phyloP scores from a whole-genome alignment of 768 basidiomycete genomes.

The Albatrellus ellisii region DNA sequence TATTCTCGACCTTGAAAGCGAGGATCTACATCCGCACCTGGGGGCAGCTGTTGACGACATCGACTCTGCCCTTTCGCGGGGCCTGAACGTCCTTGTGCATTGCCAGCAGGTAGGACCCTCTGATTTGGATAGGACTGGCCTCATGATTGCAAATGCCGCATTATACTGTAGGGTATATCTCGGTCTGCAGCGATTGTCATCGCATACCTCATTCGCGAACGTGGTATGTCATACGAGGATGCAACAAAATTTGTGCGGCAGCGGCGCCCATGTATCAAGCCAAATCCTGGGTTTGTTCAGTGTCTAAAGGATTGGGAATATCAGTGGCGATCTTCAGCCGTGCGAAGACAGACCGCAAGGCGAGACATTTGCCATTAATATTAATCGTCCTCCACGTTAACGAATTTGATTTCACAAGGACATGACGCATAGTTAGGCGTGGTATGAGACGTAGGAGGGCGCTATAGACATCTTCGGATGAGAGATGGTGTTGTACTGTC shows the following conservation, averaged over 20 bases:
- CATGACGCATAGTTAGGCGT: no score
- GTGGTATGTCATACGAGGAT: conserved; percentile 58
- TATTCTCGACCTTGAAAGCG: conserved; percentile 46
- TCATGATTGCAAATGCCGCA: neutral
- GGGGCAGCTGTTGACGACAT: conserved; percentile 59
- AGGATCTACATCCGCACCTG: conserved; percentile 55
- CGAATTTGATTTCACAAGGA: no score
- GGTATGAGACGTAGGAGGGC: no score
- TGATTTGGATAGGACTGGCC: neutral
- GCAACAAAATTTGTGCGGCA: conserved; percentile 47
- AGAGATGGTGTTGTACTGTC: no score
- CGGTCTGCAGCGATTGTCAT: conserved; percentile 66
- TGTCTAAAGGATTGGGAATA: conserved; percentile 13
- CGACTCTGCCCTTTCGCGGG: conserved; percentile 41
- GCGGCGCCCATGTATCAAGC: conserved; percentile 61
- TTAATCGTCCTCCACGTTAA: no score
- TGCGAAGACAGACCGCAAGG: conserved; percentile 6
- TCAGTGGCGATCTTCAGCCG: conserved; percentile 7
- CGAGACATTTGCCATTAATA: neutral
- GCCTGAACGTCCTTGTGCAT: conserved; percentile 61
- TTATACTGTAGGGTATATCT: conserved; percentile 51
- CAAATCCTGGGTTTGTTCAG: conserved; percentile 62
- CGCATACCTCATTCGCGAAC: conserved; percentile 67
- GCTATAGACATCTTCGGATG: no score
- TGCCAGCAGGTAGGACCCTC: conserved; percentile 57